phyloP scores from a whole-genome alignment of 371 early-diverging fungal genomes.

The Parasitella parasitica region DNA sequence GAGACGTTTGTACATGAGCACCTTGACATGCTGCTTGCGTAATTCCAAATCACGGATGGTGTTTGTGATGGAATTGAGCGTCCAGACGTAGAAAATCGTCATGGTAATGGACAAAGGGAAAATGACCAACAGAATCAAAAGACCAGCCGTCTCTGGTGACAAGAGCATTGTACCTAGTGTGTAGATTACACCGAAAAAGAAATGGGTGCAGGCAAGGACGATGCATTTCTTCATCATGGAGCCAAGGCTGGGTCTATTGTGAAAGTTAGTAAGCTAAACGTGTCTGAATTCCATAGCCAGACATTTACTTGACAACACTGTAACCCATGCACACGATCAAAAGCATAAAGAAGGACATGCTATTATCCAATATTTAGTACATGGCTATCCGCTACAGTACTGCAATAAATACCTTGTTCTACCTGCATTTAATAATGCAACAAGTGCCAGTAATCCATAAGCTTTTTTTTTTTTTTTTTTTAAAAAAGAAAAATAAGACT shows the following conservation, averaged over 20 bases:
- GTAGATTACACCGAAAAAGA: constrained; percentile 87
- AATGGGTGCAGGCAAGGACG: constrained; percentile 76
- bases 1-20: constrained; percentile 87
- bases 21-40: constrained; percentile 85
- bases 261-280: no score
- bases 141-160: constrained; percentile 69
- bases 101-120: constrained; percentile 88
- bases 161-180: constrained; percentile 79
- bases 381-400: not conserved
- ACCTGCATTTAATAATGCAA: constrained; percentile 84
- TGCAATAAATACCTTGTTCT: constrained; percentile 65
- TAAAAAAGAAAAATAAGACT: no score
- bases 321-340: constrained; percentile 94
- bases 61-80: constrained; percentile 41
- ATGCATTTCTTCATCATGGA: constrained; percentile 86
- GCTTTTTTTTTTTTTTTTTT: no score
- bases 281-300: no score
- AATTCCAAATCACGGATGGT: constrained; percentile 50
- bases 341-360: constrained; percentile 93
- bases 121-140: constrained; percentile 76
- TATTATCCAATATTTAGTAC: not conserved
- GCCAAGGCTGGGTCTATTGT: constrained; percentile 81
- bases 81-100: constrained; percentile 95
- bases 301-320: constrained; percentile 85
- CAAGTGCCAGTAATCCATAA: constrained; percentile 56